Evolutionary conservation across 176 grass and related monocot species (phyloP).

Genomic region (Microstegium vimineum): DNA sequence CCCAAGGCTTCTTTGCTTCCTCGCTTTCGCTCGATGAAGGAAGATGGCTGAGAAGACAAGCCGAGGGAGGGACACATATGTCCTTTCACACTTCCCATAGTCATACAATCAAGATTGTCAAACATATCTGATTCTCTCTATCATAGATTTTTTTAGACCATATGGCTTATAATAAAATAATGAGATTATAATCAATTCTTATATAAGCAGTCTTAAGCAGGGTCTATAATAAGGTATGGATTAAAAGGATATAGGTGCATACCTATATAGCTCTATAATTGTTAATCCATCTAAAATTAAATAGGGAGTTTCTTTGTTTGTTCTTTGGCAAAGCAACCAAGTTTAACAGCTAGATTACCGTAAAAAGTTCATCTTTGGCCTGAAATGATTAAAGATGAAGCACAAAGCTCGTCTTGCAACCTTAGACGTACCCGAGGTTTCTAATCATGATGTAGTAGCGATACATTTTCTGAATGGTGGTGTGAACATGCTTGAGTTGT

Average conservation of each 20-base stretch:
- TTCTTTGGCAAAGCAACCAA: conserved; percentile 10
- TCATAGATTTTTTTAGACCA: too few species aligned
- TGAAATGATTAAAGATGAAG: conserved; percentile 35
- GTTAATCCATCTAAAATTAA: background rate
- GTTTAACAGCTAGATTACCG: background rate
- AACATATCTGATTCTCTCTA: too few species aligned
- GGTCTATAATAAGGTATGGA: too few species aligned
- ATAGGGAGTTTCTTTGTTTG: background rate
- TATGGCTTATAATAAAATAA: too few species aligned
- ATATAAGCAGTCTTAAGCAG: too few species aligned
- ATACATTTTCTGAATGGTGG: background rate
- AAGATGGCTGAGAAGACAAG: too few species aligned
- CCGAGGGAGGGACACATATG: too few species aligned
- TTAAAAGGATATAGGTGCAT: background rate
- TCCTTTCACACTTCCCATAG: too few species aligned
- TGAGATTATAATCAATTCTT: too few species aligned
- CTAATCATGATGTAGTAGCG: conserved; percentile 18
- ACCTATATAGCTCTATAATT: background rate
- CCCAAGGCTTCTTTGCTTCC: too few species aligned
- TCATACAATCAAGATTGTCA: too few species aligned
- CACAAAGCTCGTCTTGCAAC: conserved; percentile 18
- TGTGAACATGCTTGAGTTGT: conserved; percentile 30
- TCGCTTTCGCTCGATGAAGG: too few species aligned
- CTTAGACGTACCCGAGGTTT: conserved; percentile 19
- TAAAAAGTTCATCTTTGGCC: conserved; percentile 2